A percentile compares a stretch with the other conserved stretches of the same genome.
Evolutionary conservation across 1,284 basidiomycete genomes (phyloP).

Genomic region (Sutorius eximius): DNA sequence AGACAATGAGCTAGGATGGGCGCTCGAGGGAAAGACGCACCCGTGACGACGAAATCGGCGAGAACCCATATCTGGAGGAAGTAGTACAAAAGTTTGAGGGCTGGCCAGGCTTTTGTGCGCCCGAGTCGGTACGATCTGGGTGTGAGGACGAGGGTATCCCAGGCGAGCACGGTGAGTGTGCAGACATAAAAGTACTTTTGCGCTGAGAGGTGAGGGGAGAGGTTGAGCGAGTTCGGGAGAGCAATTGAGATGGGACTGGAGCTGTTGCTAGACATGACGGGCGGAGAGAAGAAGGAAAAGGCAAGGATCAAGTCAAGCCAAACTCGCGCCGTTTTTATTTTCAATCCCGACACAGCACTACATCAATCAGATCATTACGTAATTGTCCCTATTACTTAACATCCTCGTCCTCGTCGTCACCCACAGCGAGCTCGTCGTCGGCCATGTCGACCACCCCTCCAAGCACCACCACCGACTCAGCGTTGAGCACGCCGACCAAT

Average conservation of each 20-base stretch:
- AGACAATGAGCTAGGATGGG: conserved; percentile 6
- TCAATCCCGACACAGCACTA: conserved; percentile 7
- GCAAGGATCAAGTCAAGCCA: neutral
- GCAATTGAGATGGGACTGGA: conserved; percentile 23
- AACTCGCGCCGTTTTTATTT: neutral
- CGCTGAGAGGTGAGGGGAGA: conserved; percentile 72
- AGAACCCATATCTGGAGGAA: conserved; percentile 76
- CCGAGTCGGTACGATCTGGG: conserved; percentile 73
- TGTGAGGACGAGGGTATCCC: conserved; percentile 80
- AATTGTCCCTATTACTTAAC: conserved; percentile 11
- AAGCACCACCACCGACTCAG: neutral
- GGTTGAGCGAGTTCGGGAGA: conserved; percentile 59
- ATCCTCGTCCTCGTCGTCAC: neutral
- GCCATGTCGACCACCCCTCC: conserved; percentile 16
- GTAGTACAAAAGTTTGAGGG: conserved; percentile 72
- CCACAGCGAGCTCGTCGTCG: conserved; percentile 1
- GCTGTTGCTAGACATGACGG: conserved; percentile 13
- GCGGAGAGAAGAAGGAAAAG: neutral
- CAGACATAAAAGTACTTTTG: conserved; percentile 87
- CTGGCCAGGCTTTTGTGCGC: conserved; percentile 68
- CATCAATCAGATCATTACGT: conserved; percentile 20
- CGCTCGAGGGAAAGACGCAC: conserved; percentile 39
- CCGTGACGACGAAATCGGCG: conserved; percentile 70
- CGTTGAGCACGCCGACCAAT: neutral
- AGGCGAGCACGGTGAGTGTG: conserved; percentile 80